These are phyloP conservation scores for Tetradesmus obliquus DNA, from an alignment of 139 green algal species.

Conservation along the genomic window DNA sequence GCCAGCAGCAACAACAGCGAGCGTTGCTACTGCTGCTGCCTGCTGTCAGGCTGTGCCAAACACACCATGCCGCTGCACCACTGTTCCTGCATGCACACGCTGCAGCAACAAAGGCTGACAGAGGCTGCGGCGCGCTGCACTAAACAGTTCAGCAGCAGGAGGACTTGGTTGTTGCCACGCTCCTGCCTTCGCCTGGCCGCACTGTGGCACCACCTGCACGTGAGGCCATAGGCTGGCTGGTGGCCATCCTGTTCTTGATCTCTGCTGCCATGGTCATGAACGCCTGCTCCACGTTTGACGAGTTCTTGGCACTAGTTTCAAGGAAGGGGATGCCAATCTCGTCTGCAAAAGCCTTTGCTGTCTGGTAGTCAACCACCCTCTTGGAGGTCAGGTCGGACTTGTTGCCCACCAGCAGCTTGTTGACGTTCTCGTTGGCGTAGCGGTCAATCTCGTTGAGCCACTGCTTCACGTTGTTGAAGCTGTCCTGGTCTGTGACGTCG, in stretches of 20 bases:
- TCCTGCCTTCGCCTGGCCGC: constrained; percentile 84
- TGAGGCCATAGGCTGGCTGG: constrained; percentile 83
- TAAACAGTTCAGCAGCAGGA: constrained; percentile 84
- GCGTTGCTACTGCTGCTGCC: not conserved
- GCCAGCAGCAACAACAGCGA: not conserved
- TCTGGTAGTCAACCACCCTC: constrained; percentile 96
- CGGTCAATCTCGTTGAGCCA: constrained; percentile 99
- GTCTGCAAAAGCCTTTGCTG: constrained; percentile 98
- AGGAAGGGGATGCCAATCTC: constrained; percentile 99
- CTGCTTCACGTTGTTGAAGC: constrained; percentile 99
- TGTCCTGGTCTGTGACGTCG: constrained; percentile 99
- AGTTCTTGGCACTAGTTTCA: constrained; percentile 98
- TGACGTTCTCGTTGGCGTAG: constrained; percentile 99
- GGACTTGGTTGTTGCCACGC: constrained; percentile 79
- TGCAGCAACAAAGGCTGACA: not conserved
- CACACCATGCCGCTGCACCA: not conserved
- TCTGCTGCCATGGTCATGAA: constrained; percentile 99
- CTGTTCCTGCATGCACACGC: not conserved
- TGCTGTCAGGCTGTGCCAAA: not conserved
- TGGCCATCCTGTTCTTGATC: constrained; percentile 98
- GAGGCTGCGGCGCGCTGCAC: not conserved
- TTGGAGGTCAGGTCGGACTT: constrained; percentile 98
- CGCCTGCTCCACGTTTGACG: constrained; percentile 98
- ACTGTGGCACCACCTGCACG: constrained; percentile 79
- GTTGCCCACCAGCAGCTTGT: constrained; percentile 99